Conservation (phyloP, 805 yeast genomes). For the Yarrowia sp. region DNA sequence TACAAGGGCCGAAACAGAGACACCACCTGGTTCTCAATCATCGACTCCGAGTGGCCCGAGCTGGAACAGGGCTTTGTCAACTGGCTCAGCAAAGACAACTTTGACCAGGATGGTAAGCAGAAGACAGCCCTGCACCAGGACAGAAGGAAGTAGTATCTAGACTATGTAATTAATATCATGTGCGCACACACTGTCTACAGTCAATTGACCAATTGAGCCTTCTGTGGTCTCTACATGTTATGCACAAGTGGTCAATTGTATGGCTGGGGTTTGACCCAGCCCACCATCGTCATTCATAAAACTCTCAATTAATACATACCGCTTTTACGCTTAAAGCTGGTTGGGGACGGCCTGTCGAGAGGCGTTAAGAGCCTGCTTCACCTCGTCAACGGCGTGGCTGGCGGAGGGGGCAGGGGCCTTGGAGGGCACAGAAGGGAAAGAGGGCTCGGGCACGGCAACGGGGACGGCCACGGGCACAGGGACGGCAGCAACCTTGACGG, state of each 20-base stretch:
- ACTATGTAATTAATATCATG: no score
- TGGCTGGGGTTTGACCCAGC: no score
- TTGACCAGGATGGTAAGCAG: conserved; percentile 33
- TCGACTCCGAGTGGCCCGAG: conserved; percentile 37
- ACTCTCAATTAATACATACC: conserved; percentile 4
- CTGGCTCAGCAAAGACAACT: conserved; percentile 36
- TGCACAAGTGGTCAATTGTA: no score
- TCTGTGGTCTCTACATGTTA: not conserved
- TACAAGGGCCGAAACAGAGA: conserved; percentile 37
- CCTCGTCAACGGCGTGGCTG: conserved; percentile 18
- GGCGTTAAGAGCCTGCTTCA: conserved; percentile 21
- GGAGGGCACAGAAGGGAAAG: conserved; percentile 18
- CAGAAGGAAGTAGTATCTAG: not conserved
- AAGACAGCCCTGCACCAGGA: conserved; percentile 29
- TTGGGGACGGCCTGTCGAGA: conserved; percentile 24
- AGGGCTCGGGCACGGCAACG: conserved; percentile 23
- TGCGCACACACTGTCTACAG: no score
- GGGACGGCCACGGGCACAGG: conserved; percentile 23
- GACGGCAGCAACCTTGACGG: conserved; percentile 13
- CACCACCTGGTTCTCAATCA: conserved; percentile 37
- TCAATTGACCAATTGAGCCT: not conserved
- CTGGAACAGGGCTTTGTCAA: conserved; percentile 31
- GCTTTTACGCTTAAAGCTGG: conserved; percentile 9
- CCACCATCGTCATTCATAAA: not conserved
- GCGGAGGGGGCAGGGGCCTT: not conserved